These are phyloP conservation scores for Sutorius australiensis DNA, from an alignment of 768 basidiomycete genomes.

Conservation along the genomic window DNA sequence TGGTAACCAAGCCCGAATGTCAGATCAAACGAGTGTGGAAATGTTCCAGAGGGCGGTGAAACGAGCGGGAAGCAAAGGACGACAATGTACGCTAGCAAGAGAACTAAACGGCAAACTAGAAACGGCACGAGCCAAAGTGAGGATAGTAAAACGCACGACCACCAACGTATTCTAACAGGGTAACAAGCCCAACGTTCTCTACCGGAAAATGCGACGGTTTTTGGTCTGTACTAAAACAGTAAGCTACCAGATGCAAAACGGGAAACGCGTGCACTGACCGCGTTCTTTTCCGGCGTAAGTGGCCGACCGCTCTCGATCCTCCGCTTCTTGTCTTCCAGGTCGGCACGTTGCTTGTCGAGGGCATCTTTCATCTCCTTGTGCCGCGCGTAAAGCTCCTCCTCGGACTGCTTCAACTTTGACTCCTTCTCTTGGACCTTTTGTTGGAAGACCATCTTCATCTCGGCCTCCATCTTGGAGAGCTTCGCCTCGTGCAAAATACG, in stretches of 20 bases:
- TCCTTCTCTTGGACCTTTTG: constrained; percentile 99
- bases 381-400: constrained; percentile 97
- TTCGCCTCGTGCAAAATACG: constrained; percentile 95
- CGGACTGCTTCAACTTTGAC: constrained; percentile 96
- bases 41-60: constrained; percentile 41
- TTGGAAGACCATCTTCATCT: constrained; percentile 99
- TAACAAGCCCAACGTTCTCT: constrained; percentile 23
- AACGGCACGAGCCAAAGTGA: constrained; percentile 32
- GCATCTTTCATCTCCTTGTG: constrained; percentile 99
- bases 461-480: constrained; percentile 98
- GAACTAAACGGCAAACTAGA: constrained; percentile 37
- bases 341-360: constrained; percentile 90
- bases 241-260: constrained; percentile 4
- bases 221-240: constrained; percentile 27
- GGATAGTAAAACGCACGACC: constrained; percentile 23
- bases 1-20: constrained; percentile 48
- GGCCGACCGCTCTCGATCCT: constrained; percentile 92
- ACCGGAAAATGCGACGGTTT: constrained; percentile 36
- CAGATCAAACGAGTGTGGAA: constrained; percentile 56
- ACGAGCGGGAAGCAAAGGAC: constrained; percentile 30
- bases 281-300: constrained; percentile 89
- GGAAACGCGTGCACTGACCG: constrained; percentile 47
- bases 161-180: constrained; percentile 30
- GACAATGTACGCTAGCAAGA: constrained; percentile 43
- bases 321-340: constrained; percentile 98